A percentile compares a stretch with the other conserved stretches of the same genome.
Evolutionary conservation across 306 rosid genomes (phyloP).

Genomic region (Mucuna pruriens): DNA sequence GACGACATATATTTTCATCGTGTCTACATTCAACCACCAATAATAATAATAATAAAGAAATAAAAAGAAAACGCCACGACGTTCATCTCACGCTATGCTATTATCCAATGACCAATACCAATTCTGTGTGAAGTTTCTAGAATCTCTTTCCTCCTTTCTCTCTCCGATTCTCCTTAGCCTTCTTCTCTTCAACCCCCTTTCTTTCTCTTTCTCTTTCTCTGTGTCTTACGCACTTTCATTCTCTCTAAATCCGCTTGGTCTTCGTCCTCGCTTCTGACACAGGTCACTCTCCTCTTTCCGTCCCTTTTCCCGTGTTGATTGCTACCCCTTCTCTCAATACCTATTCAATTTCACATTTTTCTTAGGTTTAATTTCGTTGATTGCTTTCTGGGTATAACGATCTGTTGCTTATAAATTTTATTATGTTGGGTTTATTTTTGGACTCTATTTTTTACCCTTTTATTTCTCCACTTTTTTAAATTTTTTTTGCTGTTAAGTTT

Average conservation of each 20-base stretch:
- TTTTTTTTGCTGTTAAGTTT: not conserved
- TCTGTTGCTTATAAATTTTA: slow-evolving; percentile 32
- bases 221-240: not conserved
- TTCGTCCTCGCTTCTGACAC: slow-evolving; percentile 3
- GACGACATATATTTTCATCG: too few relatives aligned
- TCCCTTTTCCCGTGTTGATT: not conserved
- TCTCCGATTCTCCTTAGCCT: not conserved
- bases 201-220: not conserved
- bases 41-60: too few relatives aligned
- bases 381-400: slow-evolving; percentile 32
- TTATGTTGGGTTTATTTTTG: not conserved
- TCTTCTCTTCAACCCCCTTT: slow-evolving; percentile 18
- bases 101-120: slow-evolving; percentile 25
- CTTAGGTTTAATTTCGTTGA: not conserved
- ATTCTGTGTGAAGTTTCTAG: slow-evolving; percentile 17
- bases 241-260: slow-evolving; percentile 1
- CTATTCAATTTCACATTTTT: not conserved
- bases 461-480: slow-evolving; percentile 3
- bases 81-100: slow-evolving; percentile 42
- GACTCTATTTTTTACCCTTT: not conserved
- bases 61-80: too few relatives aligned
- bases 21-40: too few relatives aligned
- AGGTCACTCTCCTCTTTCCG: slow-evolving; percentile 10
- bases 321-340: not conserved
- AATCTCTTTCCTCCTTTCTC: not conserved